Percentiles rank a stretch among this genome's conserved stretches.
phyloP scores from a whole-genome alignment of 1,284 basidiomycete species.

The Gymnopus androsaceus region DNA sequence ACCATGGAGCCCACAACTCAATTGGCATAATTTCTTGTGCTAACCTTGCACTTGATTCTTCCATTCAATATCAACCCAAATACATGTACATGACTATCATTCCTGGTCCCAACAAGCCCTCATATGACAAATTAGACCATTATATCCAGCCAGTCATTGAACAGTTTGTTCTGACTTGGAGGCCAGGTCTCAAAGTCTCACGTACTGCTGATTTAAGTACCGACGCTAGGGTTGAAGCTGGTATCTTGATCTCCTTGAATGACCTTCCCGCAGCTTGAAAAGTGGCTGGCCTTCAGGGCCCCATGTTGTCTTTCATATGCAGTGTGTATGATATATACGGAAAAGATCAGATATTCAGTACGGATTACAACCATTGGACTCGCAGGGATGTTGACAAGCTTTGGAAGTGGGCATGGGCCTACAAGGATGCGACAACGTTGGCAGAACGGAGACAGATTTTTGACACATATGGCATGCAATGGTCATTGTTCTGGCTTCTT shows the following conservation, averaged over 20 bases:
- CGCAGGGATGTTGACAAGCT: too few relatives aligned
- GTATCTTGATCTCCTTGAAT: slow-evolving; percentile 7
- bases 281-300: slow-evolving; percentile 4
- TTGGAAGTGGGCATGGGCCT: too few relatives aligned
- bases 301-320: too few relatives aligned
- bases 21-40: slow-evolving; percentile 6
- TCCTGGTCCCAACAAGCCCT: slow-evolving; percentile 24
- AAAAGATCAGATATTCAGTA: too few relatives aligned
- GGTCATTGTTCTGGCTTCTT: too few relatives aligned
- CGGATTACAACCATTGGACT: too few relatives aligned
- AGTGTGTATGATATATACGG: too few relatives aligned
- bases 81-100: slow-evolving; percentile 35
- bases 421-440: too few relatives aligned
- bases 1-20: slow-evolving; percentile 1
- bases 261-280: slow-evolving; percentile 14
- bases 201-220: not conserved
- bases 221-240: not conserved
- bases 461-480: too few relatives aligned
- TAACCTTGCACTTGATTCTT: slow-evolving; percentile 1
- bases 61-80: slow-evolving; percentile 28
- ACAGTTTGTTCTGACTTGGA: slow-evolving; percentile 17
- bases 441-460: too few relatives aligned
- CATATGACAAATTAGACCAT: slow-evolving; percentile 15
- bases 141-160: slow-evolving; percentile 22
- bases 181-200: slow-evolving; percentile 13